Base-by-base conservation (phyloP, 2,329 filamentous ascomycete genomes). In the Fusarium cicatricum region DNA sequence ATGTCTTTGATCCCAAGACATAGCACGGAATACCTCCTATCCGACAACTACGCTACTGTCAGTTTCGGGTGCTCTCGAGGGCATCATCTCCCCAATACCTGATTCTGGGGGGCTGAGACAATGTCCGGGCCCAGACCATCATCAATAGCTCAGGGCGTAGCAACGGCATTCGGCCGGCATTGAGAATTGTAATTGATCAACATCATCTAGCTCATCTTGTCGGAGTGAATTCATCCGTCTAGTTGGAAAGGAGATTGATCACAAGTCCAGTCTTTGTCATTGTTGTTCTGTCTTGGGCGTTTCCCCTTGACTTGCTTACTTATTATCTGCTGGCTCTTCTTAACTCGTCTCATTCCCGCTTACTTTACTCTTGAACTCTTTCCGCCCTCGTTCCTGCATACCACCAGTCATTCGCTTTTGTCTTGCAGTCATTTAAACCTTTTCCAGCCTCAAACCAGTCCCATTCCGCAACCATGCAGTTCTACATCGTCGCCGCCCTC, bases 401-500 rank as follows among this genome's bases (percentile, higher is more conserved):
- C 10, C 7, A 11, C 5, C 6, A 36, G 29, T 39, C 38, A 42
- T 19, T 56, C 55, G 40, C 36, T 46, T 39, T 44, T 48, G 41
- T 53, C 38, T 8, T 31, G 16, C 51, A 64, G 17, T 58, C 48
- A 34, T 61, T 55, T 47, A 34, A 21, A 2, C 4, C 44, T 5
- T 3, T 3, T 15, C 15, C 37, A 46, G 12, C 23, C 26, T 2
- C 11, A 38, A 10, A 19, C 23, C 23, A 12, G 31, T 49, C 55
- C 41, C 19, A 28, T 12, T 33, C 17, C 29, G 14, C 33, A 55
- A 58, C n/a, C 16, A 64, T 64, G 61, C 62, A 64, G 54, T 59
- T 64, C 7, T 40, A 15, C 31, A 11, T 53, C 14, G 32, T 45
- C 28, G 49, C 44, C 8, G 31, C 50, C 33, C 37, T 64, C 7